Evolutionary conservation across 257 asterid species (phyloP).

Genomic region (Nicotiana benthamiana): DNA sequence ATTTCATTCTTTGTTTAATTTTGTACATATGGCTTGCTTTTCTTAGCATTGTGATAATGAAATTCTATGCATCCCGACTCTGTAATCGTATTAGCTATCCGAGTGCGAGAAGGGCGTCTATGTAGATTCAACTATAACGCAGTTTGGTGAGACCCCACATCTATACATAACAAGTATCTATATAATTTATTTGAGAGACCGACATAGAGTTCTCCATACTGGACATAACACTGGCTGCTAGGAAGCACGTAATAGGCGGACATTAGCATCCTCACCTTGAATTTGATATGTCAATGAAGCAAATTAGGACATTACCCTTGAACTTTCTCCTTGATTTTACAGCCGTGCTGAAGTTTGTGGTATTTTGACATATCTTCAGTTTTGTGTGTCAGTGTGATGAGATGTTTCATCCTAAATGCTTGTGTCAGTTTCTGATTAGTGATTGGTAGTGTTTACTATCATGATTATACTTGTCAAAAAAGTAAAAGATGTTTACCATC

Average conservation of each 20-base stretch:
- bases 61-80: background rate
- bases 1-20: background rate
- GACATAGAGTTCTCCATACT: background rate
- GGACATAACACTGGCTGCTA: background rate
- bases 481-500: background rate
- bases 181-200: background rate
- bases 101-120: background rate
- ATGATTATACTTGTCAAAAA: background rate
- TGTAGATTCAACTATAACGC: background rate
- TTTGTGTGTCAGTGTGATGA: background rate
- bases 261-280: background rate
- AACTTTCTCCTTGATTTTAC: background rate
- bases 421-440: background rate
- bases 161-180: background rate
- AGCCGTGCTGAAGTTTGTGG: background rate
- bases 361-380: background rate
- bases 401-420: background rate
- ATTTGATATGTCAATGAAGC: background rate
- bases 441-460: background rate
- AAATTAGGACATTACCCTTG: background rate
- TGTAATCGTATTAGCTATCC: background rate
- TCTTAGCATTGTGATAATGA: background rate
- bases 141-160: constrained; percentile 1
- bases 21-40: background rate
- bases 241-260: background rate